Percentiles rank a stretch among this genome's conserved stretches.
Conservation (phyloP, 2,329 filamentous ascomycete genomes). For the Nigrograna mackinnonii region DNA sequence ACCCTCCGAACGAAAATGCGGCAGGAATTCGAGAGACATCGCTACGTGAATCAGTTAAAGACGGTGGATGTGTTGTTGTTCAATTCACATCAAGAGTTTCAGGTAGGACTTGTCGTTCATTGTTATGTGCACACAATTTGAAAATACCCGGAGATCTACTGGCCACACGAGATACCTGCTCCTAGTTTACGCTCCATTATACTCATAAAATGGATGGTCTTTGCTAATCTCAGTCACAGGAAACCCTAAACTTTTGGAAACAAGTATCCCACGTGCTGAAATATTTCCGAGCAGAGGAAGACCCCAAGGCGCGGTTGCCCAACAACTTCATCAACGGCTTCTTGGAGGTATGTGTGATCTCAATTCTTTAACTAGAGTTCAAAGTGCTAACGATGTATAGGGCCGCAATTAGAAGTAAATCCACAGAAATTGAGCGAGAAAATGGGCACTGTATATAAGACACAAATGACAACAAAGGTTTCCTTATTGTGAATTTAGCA, state of each 20-base stretch:
- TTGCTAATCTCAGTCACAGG: too few species aligned
- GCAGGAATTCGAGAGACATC: slow-evolving; percentile 94
- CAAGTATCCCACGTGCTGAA: slow-evolving; percentile 94
- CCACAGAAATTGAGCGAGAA: too few species aligned
- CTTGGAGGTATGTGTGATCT: slow-evolving; percentile 89
- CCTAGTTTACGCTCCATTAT: too few species aligned
- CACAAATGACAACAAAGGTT: too few species aligned
- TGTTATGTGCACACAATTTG: too few species aligned
- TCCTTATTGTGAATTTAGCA: too few species aligned
- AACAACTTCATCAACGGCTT: slow-evolving; percentile 93
- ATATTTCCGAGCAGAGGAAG: slow-evolving; percentile 91
- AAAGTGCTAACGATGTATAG: too few species aligned
- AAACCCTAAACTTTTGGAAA: slow-evolving; percentile 99
- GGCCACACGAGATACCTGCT: too few species aligned
- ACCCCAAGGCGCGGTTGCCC: slow-evolving; percentile 74
- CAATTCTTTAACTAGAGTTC: too few species aligned
- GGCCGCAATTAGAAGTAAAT: too few species aligned
- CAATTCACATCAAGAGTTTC: slow-evolving; percentile 91
- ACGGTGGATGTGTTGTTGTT: slow-evolving; percentile 89
- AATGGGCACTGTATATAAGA: too few species aligned
- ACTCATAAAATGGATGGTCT: too few species aligned
- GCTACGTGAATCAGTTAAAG: slow-evolving; percentile 86
- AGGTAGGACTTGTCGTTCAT: slow-evolving; percentile 64
- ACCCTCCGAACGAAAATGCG: slow-evolving; percentile 89
- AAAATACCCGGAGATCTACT: background rate